Evolutionary conservation across 2,329 filamentous ascomycete genomes (phyloP), one percentile per base, ranked within the genome.

Genomic region (Penicillium sp.): DNA sequence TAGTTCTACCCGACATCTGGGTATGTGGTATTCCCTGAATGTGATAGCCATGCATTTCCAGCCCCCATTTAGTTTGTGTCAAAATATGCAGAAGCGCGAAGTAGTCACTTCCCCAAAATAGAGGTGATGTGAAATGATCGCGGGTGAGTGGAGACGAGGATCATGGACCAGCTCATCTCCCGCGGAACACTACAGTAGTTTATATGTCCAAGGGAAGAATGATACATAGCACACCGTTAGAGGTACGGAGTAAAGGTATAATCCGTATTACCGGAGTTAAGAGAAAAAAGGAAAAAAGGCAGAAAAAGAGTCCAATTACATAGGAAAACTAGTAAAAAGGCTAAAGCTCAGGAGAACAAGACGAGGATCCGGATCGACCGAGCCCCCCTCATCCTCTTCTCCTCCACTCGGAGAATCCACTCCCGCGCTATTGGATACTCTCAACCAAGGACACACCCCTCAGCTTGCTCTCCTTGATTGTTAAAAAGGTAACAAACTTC

Each of bases 381-480:
- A n/a, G n/a, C n/a, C 70, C 82, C 86, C 67, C 75, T 77, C 24
- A 13, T 37, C 34, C 18, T 16, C 35, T 77, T 37, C 22, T 37
- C 34, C 18, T 16, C 35, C 22, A 37, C 35, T 37, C 35, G 35
- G 22, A 23, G 18, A 22, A 22, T n/a, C 35, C 35, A 37, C 35
- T 9, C 14, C 35, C 16, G 29, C 29, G 35, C 35, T 37, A 37
- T 37, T 37, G 35, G 35, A 24, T 37, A n/a, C 35, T 14, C 35
- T 16, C 31, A 34, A 34, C 31, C 31, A 23, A 13, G 24, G 34
- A 38, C 35, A 37, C 22, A 13, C 18, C 22, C 24, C 35, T 37
- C 22, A 24, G 4, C 20, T 37, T 37, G 11, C 34, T 13, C 16
- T 37, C 22, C 22, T 11, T 24, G 24, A 22, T 37, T 6, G 13